phyloP scores from a whole-genome alignment of 306 rosid genomes.

The Sophora flavescens region DNA sequence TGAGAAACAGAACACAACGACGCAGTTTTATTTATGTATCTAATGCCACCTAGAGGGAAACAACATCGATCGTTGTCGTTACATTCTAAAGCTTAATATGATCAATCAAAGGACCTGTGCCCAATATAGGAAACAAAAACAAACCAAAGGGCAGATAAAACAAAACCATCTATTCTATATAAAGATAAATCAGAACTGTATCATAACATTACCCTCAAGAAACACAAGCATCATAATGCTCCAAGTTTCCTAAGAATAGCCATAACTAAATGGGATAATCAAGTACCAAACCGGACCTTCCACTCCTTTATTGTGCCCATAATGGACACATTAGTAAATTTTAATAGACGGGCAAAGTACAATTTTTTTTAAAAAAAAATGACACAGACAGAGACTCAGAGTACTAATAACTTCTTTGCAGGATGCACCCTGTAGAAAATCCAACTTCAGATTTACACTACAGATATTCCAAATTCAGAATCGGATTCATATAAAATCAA shows the following conservation, averaged over 20 bases:
- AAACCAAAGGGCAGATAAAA: constrained; percentile 7
- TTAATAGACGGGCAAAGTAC: not conserved
- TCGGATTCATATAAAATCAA: constrained; percentile 22
- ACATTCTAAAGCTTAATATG: constrained; percentile 5
- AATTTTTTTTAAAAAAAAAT: too few relatives aligned
- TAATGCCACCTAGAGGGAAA: too few relatives aligned
- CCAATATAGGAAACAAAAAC: not conserved
- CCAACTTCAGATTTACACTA: not conserved
- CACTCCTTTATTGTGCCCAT: not conserved
- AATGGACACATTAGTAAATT: not conserved
- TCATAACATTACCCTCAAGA: not conserved
- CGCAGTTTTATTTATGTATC: too few relatives aligned
- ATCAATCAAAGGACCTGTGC: constrained; percentile 24
- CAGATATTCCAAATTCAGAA: not conserved
- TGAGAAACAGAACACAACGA: too few relatives aligned
- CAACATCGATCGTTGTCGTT: too few relatives aligned
- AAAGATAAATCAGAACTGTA: not conserved
- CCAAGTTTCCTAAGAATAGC: not conserved
- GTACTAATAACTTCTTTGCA: not conserved
- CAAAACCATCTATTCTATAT: not conserved
- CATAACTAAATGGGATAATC: not conserved
- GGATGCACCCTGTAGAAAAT: not conserved
- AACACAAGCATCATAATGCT: constrained; percentile 15
- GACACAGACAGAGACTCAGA: too few relatives aligned
- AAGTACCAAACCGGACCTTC: not conserved